Percentiles rank a stretch among this genome's conserved stretches.
Evolutionary conservation across 805 yeast genomes (phyloP).

Genomic region (Suhomyces pyralidae): DNA sequence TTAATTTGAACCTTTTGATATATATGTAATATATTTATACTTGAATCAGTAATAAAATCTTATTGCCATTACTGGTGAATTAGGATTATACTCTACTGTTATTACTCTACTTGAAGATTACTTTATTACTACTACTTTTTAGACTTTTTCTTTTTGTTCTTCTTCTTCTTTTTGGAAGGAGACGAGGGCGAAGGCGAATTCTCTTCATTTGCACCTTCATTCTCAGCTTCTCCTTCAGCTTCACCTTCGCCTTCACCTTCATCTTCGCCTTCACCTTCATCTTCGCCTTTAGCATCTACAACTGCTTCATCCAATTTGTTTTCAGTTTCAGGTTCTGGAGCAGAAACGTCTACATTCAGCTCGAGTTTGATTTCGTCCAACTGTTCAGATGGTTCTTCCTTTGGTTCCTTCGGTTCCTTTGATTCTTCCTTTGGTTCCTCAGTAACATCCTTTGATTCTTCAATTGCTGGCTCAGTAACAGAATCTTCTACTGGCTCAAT

Average conservation of each 20-base stretch:
- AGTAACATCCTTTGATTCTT: neutral
- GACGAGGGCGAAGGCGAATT: neutral
- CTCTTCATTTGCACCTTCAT: neutral
- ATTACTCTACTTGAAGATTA: too few species aligned
- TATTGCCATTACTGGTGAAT: too few species aligned
- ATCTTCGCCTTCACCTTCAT: neutral
- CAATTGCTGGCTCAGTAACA: neutral
- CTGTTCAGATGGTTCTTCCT: neutral
- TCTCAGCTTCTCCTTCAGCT: neutral
- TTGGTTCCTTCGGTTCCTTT: neutral
- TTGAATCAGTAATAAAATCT: too few species aligned
- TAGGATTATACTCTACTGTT: too few species aligned
- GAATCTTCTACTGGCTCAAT: neutral
- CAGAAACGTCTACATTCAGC: neutral
- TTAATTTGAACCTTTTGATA: too few species aligned
- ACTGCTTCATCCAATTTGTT: neutral
- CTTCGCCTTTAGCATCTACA: neutral
- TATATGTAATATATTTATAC: too few species aligned
- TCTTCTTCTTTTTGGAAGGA: conserved; percentile 1
- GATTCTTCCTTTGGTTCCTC: conserved; percentile 1
- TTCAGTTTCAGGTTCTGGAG: neutral
- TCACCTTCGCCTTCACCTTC: neutral
- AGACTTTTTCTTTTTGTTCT: conserved; percentile 7
- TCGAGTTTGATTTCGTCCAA: neutral
- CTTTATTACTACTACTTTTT: neutral